phyloP scores from a whole-genome alignment of 2,329 filamentous ascomycete genomes.

The Epicoccum sorghinum region DNA sequence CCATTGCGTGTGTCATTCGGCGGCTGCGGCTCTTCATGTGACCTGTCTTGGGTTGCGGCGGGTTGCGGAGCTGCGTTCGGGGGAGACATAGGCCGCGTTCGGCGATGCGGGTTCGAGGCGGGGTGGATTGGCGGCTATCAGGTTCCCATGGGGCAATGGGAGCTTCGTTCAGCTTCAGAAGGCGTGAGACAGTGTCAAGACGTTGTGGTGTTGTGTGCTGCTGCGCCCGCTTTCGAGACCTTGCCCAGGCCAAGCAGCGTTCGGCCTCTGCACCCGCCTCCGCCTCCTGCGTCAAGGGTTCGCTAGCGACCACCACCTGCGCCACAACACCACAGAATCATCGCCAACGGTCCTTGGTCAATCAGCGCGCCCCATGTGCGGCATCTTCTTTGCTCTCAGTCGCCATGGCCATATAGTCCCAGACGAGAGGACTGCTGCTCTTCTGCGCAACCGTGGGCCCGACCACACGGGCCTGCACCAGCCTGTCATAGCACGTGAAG shows the following conservation, averaged over 20 bases:
- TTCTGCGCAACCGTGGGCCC: slow-evolving; percentile 43
- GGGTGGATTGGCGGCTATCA: slow-evolving; percentile 14
- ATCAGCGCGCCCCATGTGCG: slow-evolving; percentile 42
- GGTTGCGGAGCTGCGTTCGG: slow-evolving; percentile 39
- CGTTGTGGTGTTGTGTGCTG: slow-evolving; percentile 11
- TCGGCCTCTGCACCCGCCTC: slow-evolving; percentile 26
- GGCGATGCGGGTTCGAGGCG: slow-evolving; percentile 19
- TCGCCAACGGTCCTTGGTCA: slow-evolving; percentile 4
- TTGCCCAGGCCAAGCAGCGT: slow-evolving; percentile 23
- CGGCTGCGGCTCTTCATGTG: slow-evolving; percentile 29
- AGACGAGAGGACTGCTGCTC: slow-evolving; percentile 28
- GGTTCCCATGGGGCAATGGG: slow-evolving; percentile 28
- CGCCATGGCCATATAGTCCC: slow-evolving; percentile 29
- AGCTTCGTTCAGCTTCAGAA: slow-evolving; percentile 12
- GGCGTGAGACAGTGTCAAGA: neutral
- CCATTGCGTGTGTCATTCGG: slow-evolving; percentile 22
- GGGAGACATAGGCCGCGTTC: slow-evolving; percentile 44
- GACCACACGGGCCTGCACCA: slow-evolving; percentile 34
- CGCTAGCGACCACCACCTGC: slow-evolving; percentile 5
- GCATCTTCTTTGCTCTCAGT: slow-evolving; percentile 60
- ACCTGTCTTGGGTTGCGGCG: slow-evolving; percentile 32
- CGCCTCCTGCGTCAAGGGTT: neutral
- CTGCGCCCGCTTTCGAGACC: slow-evolving; percentile 19
- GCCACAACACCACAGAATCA: slow-evolving; percentile 21
- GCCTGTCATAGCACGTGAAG: slow-evolving; percentile 14